Evolutionary conservation across 495 filamentous ascomycete genomes (phyloP), one percentile per base, ranked within the genome.

Genomic region (Filosporella fistucella): DNA sequence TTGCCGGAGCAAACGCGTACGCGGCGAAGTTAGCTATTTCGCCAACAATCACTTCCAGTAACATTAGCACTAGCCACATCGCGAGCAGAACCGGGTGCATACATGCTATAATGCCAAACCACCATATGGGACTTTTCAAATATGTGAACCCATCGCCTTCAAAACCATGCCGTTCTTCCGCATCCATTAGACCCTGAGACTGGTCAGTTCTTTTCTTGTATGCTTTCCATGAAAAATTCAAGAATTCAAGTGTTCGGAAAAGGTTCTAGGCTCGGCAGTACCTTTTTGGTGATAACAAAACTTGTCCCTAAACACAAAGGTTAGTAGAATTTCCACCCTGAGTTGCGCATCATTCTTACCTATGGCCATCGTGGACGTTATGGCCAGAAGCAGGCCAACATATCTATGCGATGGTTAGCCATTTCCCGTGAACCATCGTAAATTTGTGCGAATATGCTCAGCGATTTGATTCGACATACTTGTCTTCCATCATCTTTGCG

Each of bases 111-210:
- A 96, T 94, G 49, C 93, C 93, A 30, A 74, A 84, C 93, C 93
- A 98, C 93, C 93, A 98, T 63, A 88, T 76, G 3, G 93, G 90
- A 64, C 81, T 96, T 60, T 80, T 86, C 49, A 98, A 60, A 69
- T 98, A 98, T 66, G 86, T 79, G 64, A 88, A 98, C 30, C 94
- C 94, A 58, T 97, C 93, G 47, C 94, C 93, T 61, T 96, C 90
- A 63, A 97, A 98, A 28, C 94, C 93, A 67, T 94, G 89, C 60
- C 79, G 75, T 69, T 93, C 85, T 54, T 85, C 86, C 43, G 91
- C 86, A 56, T 94, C 87, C 64, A 88, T 88, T 46, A 98, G 77
- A 39, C 93, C 93, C 88, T 95, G 58, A 36, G 30, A 44, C 40
- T 39, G 59, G 51, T 63, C 59, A 51, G 44, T 43, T 23, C 23